These are phyloP conservation scores for Leptographium flavum DNA, from an alignment of 2,329 filamentous ascomycete genomes.

Conservation along the genomic window DNA sequence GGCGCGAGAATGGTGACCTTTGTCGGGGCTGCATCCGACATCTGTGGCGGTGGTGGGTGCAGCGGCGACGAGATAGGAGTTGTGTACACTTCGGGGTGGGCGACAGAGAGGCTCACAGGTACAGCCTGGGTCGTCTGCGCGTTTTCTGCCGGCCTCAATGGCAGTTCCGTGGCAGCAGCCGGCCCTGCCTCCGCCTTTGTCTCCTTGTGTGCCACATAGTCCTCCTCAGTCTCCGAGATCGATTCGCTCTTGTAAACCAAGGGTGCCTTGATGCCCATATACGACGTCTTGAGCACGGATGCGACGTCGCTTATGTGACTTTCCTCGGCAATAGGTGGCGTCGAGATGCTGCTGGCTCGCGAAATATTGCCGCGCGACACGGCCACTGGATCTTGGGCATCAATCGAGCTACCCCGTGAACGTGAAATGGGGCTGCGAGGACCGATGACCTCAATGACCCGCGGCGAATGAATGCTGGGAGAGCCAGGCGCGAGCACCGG, in stretches of 20 bases:
- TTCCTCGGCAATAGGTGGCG: constrained; percentile 27
- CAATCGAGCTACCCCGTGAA: constrained; percentile 34
- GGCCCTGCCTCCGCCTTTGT: constrained; percentile 1
- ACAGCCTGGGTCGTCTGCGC: constrained; percentile 5
- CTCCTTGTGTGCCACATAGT: constrained; percentile 9
- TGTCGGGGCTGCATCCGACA: constrained; percentile 11
- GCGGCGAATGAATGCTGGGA: constrained; percentile 38
- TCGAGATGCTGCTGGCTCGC: constrained; percentile 24
- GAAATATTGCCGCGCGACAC: constrained; percentile 23
- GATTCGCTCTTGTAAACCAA: constrained; percentile 14
- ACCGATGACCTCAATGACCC: constrained; percentile 41
- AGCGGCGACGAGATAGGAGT: constrained; percentile 2
- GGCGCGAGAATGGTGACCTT: constrained; percentile 22
- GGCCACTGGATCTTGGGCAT: constrained; percentile 25
- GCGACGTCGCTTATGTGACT: constrained; percentile 11
- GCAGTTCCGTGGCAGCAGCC: constrained; percentile 1
- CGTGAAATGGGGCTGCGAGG: constrained; percentile 33
- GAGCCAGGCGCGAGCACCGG: constrained; percentile 25
- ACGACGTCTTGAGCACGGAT: constrained; percentile 1
- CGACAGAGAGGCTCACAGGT: constrained; percentile 13
- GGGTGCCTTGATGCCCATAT: constrained; percentile 1
- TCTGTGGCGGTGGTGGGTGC: constrained; percentile 8
- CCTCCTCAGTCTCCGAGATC: constrained; percentile 31
- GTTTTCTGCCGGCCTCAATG: constrained; percentile 5
- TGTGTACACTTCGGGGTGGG: constrained; percentile 11